Base-by-base conservation (phyloP, 192 early-diverging fungal species). In the Linnemannia zychae region DNA sequence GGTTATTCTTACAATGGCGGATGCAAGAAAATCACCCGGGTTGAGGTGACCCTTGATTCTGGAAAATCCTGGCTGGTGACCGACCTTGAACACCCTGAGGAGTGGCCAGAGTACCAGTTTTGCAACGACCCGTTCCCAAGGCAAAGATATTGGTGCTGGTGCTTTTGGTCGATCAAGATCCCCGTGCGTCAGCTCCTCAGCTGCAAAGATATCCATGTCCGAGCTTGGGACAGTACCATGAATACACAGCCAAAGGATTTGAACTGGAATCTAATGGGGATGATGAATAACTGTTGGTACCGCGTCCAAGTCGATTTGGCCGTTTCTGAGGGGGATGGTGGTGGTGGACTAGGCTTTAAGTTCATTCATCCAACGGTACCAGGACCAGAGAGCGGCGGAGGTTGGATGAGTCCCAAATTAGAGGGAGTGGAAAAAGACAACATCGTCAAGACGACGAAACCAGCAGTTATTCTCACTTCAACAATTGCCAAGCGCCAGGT, bases 1-100 rank as follows among this genome's bases (percentile, higher is more conserved):
- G 97, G 97, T 4, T 97, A 97, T 78, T 96, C 96, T 11, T 93
- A 97, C 77, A 88, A 88, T 13, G 97, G 96, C 33, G 93, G 94
- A 75, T 94, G 96, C 57, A 82, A 90, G 17, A 91, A 93, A 15
- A 88, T 97, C 11, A 95, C 90, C 60, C 94, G 96, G 2, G 94
- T 96, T 11, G 96, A 97, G 80, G 80, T 97, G 53, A 93, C 94
- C 44, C 88, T 97, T 50, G 96, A 98, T 80, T 89, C 91, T 72
- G 97, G 97, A 7, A 84, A 90, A 52, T 95, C 94, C 1, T 98
- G 97, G 97, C 80, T 86, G 13, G 90, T 96, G 80, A 88, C 95
- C 2, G 76, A 91, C 46, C 76, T 96, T 37, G 80, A 80, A 31
- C 83, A 89, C 38, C 90, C 86, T 3, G 84, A 87, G 68, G 80